These are phyloP conservation scores for Hibiscus syriacus DNA, from an alignment of 345 rosid species.

Conservation along the genomic window DNA sequence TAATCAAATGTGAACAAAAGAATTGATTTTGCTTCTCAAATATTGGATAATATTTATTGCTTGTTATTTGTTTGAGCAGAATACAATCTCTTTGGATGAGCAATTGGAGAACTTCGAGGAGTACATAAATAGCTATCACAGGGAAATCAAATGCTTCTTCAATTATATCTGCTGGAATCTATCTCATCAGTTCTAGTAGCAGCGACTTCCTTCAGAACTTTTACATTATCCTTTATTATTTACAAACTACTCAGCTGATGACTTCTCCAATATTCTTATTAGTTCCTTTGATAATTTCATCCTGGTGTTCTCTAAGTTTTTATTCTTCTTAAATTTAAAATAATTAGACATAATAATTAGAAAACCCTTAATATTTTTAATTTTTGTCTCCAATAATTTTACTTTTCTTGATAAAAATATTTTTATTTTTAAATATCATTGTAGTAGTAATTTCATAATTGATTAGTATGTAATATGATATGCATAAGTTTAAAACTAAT, in stretches of 20 bases:
- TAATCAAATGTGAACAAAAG: conserved; percentile 26
- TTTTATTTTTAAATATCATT: no score
- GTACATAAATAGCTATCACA: conserved; percentile 36
- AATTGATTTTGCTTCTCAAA: no score
- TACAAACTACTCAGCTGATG: conserved; percentile 54
- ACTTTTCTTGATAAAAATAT: no score
- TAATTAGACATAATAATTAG: no score
- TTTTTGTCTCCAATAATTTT: no score
- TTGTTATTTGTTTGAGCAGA: conserved; percentile 27
- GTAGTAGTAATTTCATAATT: no score
- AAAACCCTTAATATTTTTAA: no score
- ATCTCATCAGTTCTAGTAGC: conserved; percentile 64
- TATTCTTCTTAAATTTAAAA: no score
- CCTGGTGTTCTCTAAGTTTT: conserved; percentile 28
- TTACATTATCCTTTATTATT: conserved; percentile 73
- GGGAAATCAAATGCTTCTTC: conserved; percentile 50
- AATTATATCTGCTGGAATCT: conserved; percentile 53
- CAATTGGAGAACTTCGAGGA: conserved; percentile 64
- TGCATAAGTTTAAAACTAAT: no score
- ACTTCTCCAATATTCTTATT: conserved; percentile 59
- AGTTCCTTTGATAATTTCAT: conserved; percentile 51
- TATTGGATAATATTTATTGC: no score
- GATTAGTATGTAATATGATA: no score
- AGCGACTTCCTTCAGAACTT: conserved; percentile 87
- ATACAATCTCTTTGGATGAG: conserved; percentile 46